Conservation (phyloP, 75 land plant species). For the Sequoiadendron giganteum region DNA sequence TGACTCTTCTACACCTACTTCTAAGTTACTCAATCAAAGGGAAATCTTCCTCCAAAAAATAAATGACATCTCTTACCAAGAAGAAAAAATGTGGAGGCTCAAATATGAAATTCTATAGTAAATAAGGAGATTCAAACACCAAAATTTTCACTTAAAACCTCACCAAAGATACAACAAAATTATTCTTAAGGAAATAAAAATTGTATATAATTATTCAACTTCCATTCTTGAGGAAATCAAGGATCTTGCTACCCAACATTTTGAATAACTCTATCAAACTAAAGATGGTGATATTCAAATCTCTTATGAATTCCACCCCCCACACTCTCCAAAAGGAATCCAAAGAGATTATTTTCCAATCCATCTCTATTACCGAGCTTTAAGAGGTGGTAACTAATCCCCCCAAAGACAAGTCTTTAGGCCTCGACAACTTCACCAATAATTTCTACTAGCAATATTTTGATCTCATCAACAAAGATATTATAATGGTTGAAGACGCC, state of each 20-base stretch:
- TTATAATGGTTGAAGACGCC: neutral
- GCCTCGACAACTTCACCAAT: neutral
- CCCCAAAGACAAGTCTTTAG: neutral
- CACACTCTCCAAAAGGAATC: neutral
- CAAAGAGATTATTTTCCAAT: neutral
- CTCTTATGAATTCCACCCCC: neutral
- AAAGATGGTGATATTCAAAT: neutral
- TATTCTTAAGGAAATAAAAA: neutral
- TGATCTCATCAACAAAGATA: neutral
- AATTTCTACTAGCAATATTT: neutral
- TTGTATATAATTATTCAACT: neutral
- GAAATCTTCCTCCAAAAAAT: too few relatives aligned
- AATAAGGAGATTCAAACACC: too few relatives aligned
- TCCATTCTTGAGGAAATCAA: neutral
- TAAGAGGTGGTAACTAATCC: neutral
- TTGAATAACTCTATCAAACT: neutral
- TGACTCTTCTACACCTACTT: too few relatives aligned
- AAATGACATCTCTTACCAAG: too few relatives aligned
- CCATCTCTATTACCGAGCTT: neutral
- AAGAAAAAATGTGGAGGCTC: too few relatives aligned
- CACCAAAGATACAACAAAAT: neutral
- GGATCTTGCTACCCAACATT: neutral
- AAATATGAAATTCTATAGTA: too few relatives aligned
- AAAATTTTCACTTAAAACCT: too few relatives aligned
- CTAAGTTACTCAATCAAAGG: too few relatives aligned